Percentiles rank a stretch among this genome's conserved stretches.
Conservation (phyloP, 441 rosid genomes). For the Geranium incanum region DNA sequence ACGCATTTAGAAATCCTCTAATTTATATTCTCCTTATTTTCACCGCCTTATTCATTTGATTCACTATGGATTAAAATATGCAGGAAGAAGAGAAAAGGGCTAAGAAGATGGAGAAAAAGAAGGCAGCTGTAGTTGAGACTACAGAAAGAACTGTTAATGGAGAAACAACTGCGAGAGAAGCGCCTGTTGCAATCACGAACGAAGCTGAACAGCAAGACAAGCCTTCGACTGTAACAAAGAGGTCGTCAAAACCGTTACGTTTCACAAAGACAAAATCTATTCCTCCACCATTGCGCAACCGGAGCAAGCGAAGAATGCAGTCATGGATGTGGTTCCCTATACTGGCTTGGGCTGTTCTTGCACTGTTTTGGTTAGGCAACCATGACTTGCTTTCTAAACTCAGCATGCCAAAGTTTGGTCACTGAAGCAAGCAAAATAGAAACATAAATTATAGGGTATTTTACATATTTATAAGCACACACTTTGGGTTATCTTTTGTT, state of each 20-base stretch:
- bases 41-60: background rate
- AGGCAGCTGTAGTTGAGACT: constrained; percentile 25
- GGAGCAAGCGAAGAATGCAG: constrained; percentile 60
- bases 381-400: constrained; percentile 30
- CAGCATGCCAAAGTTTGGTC: constrained; percentile 20
- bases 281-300: constrained; percentile 59
- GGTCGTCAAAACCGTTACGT: constrained; percentile 36
- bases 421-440: constrained; percentile 11
- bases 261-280: constrained; percentile 45
- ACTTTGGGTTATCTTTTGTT: too few relatives aligned
- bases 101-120: constrained; percentile 63
- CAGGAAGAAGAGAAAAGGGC: constrained; percentile 76
- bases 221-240: constrained; percentile 32
- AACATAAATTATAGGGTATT: background rate
- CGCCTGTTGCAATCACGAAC: constrained; percentile 26
- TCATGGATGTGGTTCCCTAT: constrained; percentile 71
- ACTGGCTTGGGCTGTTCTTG: constrained; percentile 24
- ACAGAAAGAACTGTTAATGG: constrained; percentile 23
- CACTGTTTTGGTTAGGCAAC: constrained; percentile 48
- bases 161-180: constrained; percentile 32
- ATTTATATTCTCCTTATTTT: too few relatives aligned
- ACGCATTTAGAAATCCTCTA: too few relatives aligned
- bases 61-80: constrained; percentile 11
- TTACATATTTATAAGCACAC: background rate
- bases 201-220: constrained; percentile 45